Conservation (phyloP, 208 protist species). For the Phytomonas francai region DNA sequence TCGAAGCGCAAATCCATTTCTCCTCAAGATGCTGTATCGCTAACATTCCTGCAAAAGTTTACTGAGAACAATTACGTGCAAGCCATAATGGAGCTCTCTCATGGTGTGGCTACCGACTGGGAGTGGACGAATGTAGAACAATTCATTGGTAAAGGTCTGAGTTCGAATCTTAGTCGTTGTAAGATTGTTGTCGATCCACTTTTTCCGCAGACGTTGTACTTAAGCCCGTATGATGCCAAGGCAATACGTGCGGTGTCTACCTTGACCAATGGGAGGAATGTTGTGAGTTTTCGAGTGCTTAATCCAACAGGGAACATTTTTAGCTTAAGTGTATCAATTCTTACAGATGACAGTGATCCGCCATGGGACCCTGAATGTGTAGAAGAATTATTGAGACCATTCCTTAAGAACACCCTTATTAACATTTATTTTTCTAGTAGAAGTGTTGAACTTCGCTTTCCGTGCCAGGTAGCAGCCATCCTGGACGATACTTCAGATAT, state of each 20-base stretch:
- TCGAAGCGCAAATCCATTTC: conserved; percentile 27
- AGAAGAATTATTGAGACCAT: conserved; percentile 25
- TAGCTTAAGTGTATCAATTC: conserved; percentile 44
- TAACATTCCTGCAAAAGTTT: conserved; percentile 44
- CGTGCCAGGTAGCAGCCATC: conserved; percentile 71
- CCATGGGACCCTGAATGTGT: conserved; percentile 26
- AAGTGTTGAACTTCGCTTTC: conserved; percentile 54
- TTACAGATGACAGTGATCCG: conserved; percentile 15
- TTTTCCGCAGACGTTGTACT: conserved; percentile 68
- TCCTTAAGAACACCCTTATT: conserved; percentile 41
- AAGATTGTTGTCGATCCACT: conserved; percentile 44
- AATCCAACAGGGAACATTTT: conserved; percentile 57
- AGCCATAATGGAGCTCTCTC: conserved; percentile 52
- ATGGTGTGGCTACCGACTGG: conserved; percentile 80
- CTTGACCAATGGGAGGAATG: conserved; percentile 26
- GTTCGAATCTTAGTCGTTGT: conserved; percentile 11
- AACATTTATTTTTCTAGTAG: conserved; percentile 39
- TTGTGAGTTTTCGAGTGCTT: conserved; percentile 46
- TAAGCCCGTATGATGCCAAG: conserved; percentile 62
- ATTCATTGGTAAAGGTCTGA: conserved; percentile 55
- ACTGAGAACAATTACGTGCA: conserved; percentile 35
- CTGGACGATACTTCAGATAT: conserved; percentile 57
- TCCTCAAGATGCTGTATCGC: conserved; percentile 23
- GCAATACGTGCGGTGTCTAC: conserved; percentile 32
- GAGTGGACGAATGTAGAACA: conserved; percentile 86